Evolutionary conservation across 164 flowering plant genomes (phyloP), one percentile per base, ranked within the genome.

Genomic region (Annona cherimola): DNA sequence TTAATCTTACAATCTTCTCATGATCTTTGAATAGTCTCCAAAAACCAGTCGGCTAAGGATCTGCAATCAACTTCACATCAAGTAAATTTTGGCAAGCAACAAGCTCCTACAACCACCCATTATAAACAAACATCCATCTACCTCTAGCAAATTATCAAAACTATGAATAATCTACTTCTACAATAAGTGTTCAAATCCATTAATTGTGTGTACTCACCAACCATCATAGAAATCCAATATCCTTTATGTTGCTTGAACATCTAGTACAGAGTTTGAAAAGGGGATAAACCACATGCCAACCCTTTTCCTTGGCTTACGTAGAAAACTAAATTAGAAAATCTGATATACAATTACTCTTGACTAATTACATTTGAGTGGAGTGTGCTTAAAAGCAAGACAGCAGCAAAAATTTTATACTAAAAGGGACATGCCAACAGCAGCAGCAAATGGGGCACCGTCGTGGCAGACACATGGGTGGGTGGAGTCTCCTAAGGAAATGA

Each of bases 1-100:
- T 83, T 1, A 77, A 57, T 1, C 90, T 88, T 1, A 57, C 90
- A 43, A 43, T 81, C 69, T 73, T 69, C 78, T 88, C 94, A 89
- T 87, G 70, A 67, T 67, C 35, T 75, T 63, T 0, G 93, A 93
- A 72, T 92, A 90, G 64, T 85, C 91, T 66, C 98, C 98, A 74
- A 62, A 76, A 8, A 84, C 75, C 68, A 90, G 62, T 3, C 88
- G 93, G 44, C 80, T 26, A 46, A 83, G 12, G 43, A 41, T 14
- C 67, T 64, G 18, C 67, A 40, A 12, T 61, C 6, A 18, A 61
- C 19, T 26, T 26, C 35, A 26, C 35, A n/a, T 20, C 5, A 8
- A 61, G 6, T 18, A 61, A 61, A 7, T 6, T 20, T 61, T 7
- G 20, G 63, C 20, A 7, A 8, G 35, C 19, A 26, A 26, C 35